Conservation (phyloP, 805 yeast genomes). For the Lachancea meyersii region DNA sequence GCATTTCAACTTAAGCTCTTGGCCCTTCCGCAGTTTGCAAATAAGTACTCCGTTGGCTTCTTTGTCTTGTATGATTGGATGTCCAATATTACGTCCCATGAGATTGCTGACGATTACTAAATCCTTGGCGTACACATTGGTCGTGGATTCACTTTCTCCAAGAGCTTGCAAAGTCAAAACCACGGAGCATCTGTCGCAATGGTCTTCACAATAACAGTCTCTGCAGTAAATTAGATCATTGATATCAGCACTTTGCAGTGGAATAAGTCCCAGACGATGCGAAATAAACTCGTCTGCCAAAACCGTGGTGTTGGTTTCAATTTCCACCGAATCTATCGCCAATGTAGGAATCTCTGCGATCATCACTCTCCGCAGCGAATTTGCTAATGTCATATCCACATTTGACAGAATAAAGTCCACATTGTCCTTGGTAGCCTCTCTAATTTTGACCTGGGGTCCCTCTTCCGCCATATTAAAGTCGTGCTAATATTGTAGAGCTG, state of each 20-base stretch:
- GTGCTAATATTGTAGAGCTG: background rate
- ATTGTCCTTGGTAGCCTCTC: constrained; percentile 76
- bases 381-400: constrained; percentile 85
- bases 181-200: constrained; percentile 93
- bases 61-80: constrained; percentile 77
- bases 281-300: constrained; percentile 95
- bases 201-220: constrained; percentile 97
- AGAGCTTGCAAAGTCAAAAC: constrained; percentile 79
- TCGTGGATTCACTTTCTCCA: constrained; percentile 81
- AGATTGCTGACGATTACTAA: constrained; percentile 41
- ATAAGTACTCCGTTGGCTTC: constrained; percentile 79
- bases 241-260: constrained; percentile 76
- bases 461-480: constrained; percentile 28
- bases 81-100: constrained; percentile 50
- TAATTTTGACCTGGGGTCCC: constrained; percentile 76
- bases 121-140: constrained; percentile 87
- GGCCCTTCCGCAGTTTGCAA: constrained; percentile 87
- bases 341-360: constrained; percentile 94
- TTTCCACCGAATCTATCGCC: constrained; percentile 93
- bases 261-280: constrained; percentile 89
- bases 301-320: constrained; percentile 87
- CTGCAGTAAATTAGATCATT: constrained; percentile 81
- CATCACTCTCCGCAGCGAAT: constrained; percentile 86
- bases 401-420: constrained; percentile 86
- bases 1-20: constrained; percentile 82